These are phyloP conservation scores for Alnus glutinosa DNA, from an alignment of 306 rosid species.

Conservation along the genomic window DNA sequence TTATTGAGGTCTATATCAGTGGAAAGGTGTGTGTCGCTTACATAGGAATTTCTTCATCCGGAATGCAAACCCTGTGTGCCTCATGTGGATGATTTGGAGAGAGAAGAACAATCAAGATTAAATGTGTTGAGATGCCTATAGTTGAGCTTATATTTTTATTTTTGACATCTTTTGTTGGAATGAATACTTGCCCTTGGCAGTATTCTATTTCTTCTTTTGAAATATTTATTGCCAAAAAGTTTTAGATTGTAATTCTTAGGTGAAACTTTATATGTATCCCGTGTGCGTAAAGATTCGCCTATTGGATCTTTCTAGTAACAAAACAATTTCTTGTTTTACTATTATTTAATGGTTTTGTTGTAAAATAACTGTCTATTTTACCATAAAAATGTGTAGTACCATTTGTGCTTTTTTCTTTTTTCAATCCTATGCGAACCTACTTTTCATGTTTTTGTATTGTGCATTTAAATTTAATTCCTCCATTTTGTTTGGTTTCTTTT, in stretches of 20 bases:
- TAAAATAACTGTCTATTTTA: background rate
- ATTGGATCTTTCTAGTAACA: background rate
- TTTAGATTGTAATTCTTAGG: background rate
- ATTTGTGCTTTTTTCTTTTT: background rate
- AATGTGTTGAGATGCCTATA: background rate
- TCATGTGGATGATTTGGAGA: constrained; percentile 1
- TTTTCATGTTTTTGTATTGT: background rate
- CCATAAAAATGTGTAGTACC: background rate
- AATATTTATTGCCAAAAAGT: background rate
- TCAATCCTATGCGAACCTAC: background rate
- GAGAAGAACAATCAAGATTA: background rate
- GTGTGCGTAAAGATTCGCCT: background rate
- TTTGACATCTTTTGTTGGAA: background rate
- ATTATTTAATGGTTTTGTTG: background rate
- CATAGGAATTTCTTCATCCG: background rate
- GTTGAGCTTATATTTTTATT: background rate
- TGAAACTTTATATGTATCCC: background rate
- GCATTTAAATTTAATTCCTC: background rate
- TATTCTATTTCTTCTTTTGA: background rate
- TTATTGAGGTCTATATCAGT: background rate
- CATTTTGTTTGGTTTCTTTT: constrained; percentile 21
- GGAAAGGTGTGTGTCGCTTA: background rate
- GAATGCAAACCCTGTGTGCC: background rate
- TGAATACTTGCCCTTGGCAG: background rate
- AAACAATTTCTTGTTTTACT: background rate